Base-by-base conservation (phyloP, 2,329 filamentous ascomycete species). In the Curvularia eragrostidis region DNA sequence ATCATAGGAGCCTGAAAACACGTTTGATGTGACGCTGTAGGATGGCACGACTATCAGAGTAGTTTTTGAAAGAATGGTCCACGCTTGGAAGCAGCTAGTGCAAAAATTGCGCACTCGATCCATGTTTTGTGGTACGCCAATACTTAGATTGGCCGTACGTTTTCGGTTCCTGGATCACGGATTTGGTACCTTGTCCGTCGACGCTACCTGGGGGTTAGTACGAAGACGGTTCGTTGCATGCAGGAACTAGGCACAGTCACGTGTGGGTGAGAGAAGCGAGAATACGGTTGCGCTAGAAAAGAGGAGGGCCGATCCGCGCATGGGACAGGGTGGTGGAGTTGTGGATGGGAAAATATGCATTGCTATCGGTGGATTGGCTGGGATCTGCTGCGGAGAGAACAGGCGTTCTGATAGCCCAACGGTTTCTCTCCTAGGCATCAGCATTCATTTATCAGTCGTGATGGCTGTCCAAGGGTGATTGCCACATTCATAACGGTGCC, bases 231-330 rank as follows among this genome's bases (percentile, higher is more conserved):
- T 10, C 6, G 42, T 30, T 28, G 24, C 4, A 46, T 28, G 26
- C 3, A 46, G 24, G 15, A 30, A 19, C 15, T 30, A 32, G 24
- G 4, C 43, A 18, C n/a, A 21, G 26, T 46, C 43, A 46, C 43
- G 43, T 46, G 43, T 12, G 3, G 43, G n/a, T 46, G 24, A 3
- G 43, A 30, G 26, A 32, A 30, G 24, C 26, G n/a, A 46, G 24
- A 46, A 30, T 32, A 24, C 13, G 15, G 39, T 15, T 4, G n/a
- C 43, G 26, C 43, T 46, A 46, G 43, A 26, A 28, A 32, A 46
- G 43, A 46, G 43, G 43, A 46, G 43, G 43, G 43, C 43, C 43
- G 43, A 46, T 19, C 43, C 43, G 43, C n/a, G 26, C 26, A 46
- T 46, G 15, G 26, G n/a, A n/a, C 18, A 46, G 10, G 26, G 3